Evolutionary conservation across 768 basidiomycete genomes (phyloP), one percentile per base, ranked within the genome.

Genomic region (Rhodotorula paludigena): DNA sequence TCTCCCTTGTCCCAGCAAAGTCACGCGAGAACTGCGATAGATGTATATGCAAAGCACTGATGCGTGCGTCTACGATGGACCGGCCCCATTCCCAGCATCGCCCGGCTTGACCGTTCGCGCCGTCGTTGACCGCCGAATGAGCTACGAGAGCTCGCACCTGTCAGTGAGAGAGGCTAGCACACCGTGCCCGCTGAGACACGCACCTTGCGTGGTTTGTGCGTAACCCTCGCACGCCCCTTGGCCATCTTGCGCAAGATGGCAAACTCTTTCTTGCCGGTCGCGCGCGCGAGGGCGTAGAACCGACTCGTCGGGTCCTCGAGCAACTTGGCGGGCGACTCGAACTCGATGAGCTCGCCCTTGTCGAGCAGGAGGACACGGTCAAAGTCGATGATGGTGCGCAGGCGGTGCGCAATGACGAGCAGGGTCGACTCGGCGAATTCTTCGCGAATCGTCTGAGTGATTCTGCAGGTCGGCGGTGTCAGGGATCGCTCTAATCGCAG

Each of bases 381-480:
- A 48, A 74, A 76, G 33, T 66, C 71, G 56, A 75, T 73, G 58
- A 76, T 59, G 5, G 74, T 72, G 32, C 74, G 62, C 45, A 60
- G 42, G 21, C 39, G 25, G 23, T 62, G 73, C 6, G 73, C 74
- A 39, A 75, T 73, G 44, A 74, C 71, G 58, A 75, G 73, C 23
- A 76, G 59, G 1, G 75, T 73, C 38, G 65, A 68, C 32, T 69
- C 66, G 39, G 73, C 60, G 51, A 76, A 76, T 53, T 74, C 74
- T 33, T 53, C 36, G 0, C 71, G 61, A 33, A 76, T 75, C 10
- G 75, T 70, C 35, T 56, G 60, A 0, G 71, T 64, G 64, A 75
- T 72, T 36, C 48, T 45, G 56, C 30, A 20, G 11, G 16, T 16
- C 14, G 18, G 51, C 32, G n/a, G 41, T 30, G 28, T 2, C n/a